Evolutionary conservation across 306 rosid species (phyloP), one percentile per base, ranked within the genome.

Genomic region (Ochetophila trinervis): DNA sequence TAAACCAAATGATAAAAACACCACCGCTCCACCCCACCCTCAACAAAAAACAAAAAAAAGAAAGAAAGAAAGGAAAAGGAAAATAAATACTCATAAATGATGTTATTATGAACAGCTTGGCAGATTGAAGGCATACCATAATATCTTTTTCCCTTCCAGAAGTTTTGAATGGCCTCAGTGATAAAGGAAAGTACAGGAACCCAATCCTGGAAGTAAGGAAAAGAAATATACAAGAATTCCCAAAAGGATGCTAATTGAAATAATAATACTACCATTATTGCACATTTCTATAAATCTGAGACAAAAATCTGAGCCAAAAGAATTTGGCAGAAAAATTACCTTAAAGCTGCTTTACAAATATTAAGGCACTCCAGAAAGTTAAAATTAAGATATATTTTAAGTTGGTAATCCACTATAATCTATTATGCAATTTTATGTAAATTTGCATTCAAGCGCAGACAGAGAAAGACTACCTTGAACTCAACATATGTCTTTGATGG

Each of bases 401-500:
- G 59, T 63, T 60, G 65, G 65, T 40, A 11, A 21, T 63, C 13
- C 42, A 22, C 18, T 50, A 5, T 27, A 65, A 16, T 50, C 9
- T 24, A 4, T 19, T 10, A 6, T 19, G 11, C 16, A 34, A 62
- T 47, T 48, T 24, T 27, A 50, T 14, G 40, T 23, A 62, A n/a
- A 48, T 63, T 35, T 44, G 37, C 1, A 56, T 4, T 34, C 3
- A 27, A 6, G 42, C 52, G 61, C 50, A 59, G 54, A 57, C 53
- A 78, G 52, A 74, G 68, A 70, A 56, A 65, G 50, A 54, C 67
- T 72, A 93, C 99, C 99, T 87, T 90, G 76, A 93, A 93, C 47
- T 84, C 84, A 66, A 86, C 97, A 68, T 61, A 37, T 30, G 99
- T 90, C 79, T 93, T 93, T 53, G 97, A 86, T 34, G 97, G 85